phyloP scores from a whole-genome alignment of 495 filamentous ascomycete genomes.

The Penicillium lagena region DNA sequence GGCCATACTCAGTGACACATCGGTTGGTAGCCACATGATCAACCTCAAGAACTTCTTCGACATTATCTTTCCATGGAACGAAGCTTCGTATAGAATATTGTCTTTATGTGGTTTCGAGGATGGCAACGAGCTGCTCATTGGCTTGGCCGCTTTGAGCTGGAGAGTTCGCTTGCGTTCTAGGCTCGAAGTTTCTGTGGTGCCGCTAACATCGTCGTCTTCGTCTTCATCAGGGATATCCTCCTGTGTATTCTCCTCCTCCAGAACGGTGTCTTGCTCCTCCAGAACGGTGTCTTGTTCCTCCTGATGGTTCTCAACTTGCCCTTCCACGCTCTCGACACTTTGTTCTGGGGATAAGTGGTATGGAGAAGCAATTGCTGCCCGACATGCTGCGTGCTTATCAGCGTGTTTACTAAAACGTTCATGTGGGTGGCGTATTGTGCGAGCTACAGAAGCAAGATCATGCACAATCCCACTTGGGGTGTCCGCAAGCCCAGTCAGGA shows the following conservation, averaged over 20 bases:
- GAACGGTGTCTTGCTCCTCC: slow-evolving; percentile 63
- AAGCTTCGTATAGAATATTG: slow-evolving; percentile 19
- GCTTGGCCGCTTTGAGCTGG: slow-evolving; percentile 2
- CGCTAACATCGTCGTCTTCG: neutral
- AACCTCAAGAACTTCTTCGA: slow-evolving; percentile 58
- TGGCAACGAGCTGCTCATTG: slow-evolving; percentile 6
- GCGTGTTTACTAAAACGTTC: slow-evolving; percentile 27
- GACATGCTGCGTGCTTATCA: slow-evolving; percentile 6
- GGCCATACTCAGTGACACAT: slow-evolving; percentile 65
- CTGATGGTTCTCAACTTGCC: neutral
- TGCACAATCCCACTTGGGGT: slow-evolving; percentile 65
- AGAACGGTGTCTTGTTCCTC: slow-evolving; percentile 22
- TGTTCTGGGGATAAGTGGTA: neutral
- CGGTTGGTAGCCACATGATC: slow-evolving; percentile 66
- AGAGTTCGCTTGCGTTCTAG: slow-evolving; percentile 7
- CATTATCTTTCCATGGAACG: slow-evolving; percentile 13
- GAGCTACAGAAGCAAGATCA: slow-evolving; percentile 54
- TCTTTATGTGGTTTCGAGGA: slow-evolving; percentile 4
- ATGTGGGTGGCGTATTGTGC: slow-evolving; percentile 52
- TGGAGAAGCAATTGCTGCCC: neutral
- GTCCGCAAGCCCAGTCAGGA: slow-evolving; percentile 75
- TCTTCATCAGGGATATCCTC: slow-evolving; percentile 15
- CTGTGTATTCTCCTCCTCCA: slow-evolving; percentile 63
- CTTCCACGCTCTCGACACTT: neutral
- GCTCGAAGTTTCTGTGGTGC: slow-evolving; percentile 1